Base-by-base conservation (phyloP, 805 yeast species). In the Cyberlindnera americana region DNA sequence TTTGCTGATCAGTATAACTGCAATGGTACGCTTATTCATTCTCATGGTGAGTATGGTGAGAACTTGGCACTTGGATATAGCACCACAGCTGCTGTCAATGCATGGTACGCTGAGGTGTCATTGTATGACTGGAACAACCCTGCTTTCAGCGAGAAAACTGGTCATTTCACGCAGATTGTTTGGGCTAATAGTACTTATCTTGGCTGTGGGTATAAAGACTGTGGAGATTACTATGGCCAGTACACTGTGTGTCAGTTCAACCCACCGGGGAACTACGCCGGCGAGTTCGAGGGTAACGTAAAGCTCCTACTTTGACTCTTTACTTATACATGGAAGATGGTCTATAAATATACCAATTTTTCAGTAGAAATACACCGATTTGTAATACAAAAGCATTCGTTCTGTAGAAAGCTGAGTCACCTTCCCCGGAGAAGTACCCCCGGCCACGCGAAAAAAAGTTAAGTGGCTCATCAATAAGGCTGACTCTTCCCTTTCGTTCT, bases 111-210 rank as follows among this genome's bases (percentile, higher is more conserved):
- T 47, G 95, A 85, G 60, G 71, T 78, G 39, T 41, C 52, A 32
- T 36, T 56, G 6, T 83, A 81, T 60, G 61, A 73, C 53, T 83
- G 72, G 62, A 54, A 65, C 23, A 64, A 67, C 38, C 75, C 78
- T 4, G 70, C 62, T 2, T 73, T 66, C 61, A 51, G 69, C 31
- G 64, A 55, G 22, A 53, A 58, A 2, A 76, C 89, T 13, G 91
- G 90, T 14, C 95, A 85, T 61, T 85, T 84, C 64, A 83, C 95
- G 16, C 93, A 84, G 60, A 66, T 86, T 33, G 76, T 86, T 23
- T 86, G 95, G 95, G 72, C 69, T 48, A 59, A 65, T 19, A 66
- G 86, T 22, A 68, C 78, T 9, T 59, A 68, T 47, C 41, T 86
- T 13, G 95, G 95, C 15, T 86, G 95, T 66, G 93, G 83, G 17